Percentiles rank a stretch among this genome's conserved stretches.
Evolutionary conservation across 345 rosid genomes (phyloP).

Genomic region (Eutrema yunnanense): DNA sequence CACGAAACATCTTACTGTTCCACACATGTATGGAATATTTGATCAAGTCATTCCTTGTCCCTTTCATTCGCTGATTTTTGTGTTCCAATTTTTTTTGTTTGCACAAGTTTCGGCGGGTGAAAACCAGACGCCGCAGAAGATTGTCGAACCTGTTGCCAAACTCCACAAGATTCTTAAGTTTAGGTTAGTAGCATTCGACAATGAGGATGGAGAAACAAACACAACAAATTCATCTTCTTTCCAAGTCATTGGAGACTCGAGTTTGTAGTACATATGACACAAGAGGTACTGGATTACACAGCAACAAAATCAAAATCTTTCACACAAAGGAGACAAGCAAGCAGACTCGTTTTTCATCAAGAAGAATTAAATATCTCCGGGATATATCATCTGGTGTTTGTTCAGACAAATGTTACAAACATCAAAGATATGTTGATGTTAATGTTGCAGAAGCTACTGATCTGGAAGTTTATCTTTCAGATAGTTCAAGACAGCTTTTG

Average conservation of each 20-base stretch:
- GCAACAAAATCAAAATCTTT: not conserved
- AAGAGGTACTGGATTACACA: slow-evolving; percentile 5
- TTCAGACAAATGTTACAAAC: slow-evolving; percentile 25
- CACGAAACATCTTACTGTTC: not conserved
- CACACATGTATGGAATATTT: not conserved
- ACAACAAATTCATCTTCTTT: not conserved
- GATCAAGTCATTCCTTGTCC: not conserved
- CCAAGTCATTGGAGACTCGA: not conserved
- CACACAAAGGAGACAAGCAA: not conserved
- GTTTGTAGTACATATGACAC: not conserved
- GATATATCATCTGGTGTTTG: not conserved
- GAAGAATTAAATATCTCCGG: not conserved
- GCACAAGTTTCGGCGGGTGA: slow-evolving; percentile 11
- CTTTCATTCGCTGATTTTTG: not conserved
- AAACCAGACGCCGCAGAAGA: slow-evolving; percentile 29
- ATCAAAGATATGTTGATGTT: not conserved
- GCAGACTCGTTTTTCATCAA: not conserved
- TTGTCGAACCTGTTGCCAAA: not conserved
- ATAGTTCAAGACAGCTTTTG: slow-evolving; percentile 75
- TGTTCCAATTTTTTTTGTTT: not conserved
- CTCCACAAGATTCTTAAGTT: slow-evolving; percentile 47
- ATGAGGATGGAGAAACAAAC: slow-evolving; percentile 25
- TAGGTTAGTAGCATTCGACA: slow-evolving; percentile 35
- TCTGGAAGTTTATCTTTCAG: slow-evolving; percentile 76
- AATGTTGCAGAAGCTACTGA: slow-evolving; percentile 22